Percentiles rank a stretch among this genome's conserved stretches.
phyloP scores from a whole-genome alignment of 345 rosid genomes.

The Corymbia maculata region DNA sequence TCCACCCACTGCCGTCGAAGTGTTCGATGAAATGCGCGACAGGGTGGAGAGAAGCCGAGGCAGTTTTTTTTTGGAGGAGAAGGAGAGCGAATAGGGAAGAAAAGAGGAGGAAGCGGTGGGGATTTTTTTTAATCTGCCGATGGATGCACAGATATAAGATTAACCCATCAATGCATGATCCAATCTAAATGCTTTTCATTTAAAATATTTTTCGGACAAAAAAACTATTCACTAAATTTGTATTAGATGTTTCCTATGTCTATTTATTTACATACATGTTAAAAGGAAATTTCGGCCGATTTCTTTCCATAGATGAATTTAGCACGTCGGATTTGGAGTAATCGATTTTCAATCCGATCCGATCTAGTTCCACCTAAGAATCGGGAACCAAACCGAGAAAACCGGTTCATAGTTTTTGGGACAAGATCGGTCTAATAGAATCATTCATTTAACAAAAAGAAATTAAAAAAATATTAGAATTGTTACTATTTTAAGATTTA shows the following conservation, averaged over 20 bases:
- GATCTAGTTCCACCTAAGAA: no score
- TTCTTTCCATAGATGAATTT: neutral
- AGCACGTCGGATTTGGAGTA: no score
- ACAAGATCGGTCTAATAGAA: no score
- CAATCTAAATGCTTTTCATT: neutral
- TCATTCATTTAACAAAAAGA: no score
- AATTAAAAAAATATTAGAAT: no score
- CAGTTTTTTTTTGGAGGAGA: neutral
- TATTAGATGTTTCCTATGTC: neutral
- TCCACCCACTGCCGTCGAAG: neutral
- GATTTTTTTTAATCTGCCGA: neutral
- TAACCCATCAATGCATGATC: neutral
- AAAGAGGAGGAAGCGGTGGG: neutral
- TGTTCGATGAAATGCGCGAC: neutral
- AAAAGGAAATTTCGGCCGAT: neutral
- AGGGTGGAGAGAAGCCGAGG: neutral
- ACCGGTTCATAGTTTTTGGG: no score
- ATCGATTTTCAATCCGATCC: no score
- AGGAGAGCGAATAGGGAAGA: neutral
- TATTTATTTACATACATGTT: neutral
- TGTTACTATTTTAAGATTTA: no score
- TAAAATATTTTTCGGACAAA: neutral
- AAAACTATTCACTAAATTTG: neutral
- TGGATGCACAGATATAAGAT: neutral
- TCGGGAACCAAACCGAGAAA: no score